Evolutionary conservation across 768 basidiomycete genomes (phyloP).

Genomic region (Coprinopsis cinerea): DNA sequence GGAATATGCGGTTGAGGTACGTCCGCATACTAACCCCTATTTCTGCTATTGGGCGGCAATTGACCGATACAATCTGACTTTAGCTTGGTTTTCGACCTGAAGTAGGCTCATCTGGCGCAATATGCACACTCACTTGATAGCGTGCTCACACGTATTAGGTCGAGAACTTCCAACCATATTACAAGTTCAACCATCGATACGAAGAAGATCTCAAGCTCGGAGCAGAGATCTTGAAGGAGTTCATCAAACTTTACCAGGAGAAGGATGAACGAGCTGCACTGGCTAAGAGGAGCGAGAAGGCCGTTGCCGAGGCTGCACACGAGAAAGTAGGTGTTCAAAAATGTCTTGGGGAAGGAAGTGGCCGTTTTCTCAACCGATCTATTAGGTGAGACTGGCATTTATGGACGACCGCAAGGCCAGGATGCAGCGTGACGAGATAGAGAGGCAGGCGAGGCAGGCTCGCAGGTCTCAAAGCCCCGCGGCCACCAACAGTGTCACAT

Average conservation of each 20-base stretch:
- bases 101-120: conserved; percentile 28
- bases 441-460: conserved; percentile 44
- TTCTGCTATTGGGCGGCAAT: not conserved
- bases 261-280: conserved; percentile 43
- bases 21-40: conserved; percentile 23
- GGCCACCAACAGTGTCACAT: conserved; percentile 5
- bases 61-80: not conserved
- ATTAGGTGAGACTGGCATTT: conserved; percentile 71
- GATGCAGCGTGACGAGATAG: conserved; percentile 48
- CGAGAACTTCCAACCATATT: conserved; percentile 66
- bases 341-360: too few relatives aligned
- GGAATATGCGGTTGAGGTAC: conserved; percentile 74
- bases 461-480: conserved; percentile 17
- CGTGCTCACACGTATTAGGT: conserved; percentile 43
- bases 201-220: conserved; percentile 58
- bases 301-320: conserved; percentile 44
- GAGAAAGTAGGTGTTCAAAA: conserved; percentile 44
- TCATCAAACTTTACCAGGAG: conserved; percentile 45
- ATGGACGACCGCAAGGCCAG: conserved; percentile 71
- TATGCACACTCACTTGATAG: conserved; percentile 8
- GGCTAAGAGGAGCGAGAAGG: conserved; percentile 54
- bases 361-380: not conserved
- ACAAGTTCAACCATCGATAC: conserved; percentile 50
- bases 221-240: conserved; percentile 58
- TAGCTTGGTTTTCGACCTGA: conserved; percentile 74